Base-by-base conservation (phyloP, 768 basidiomycete species). In the Termitomyces sp. region DNA sequence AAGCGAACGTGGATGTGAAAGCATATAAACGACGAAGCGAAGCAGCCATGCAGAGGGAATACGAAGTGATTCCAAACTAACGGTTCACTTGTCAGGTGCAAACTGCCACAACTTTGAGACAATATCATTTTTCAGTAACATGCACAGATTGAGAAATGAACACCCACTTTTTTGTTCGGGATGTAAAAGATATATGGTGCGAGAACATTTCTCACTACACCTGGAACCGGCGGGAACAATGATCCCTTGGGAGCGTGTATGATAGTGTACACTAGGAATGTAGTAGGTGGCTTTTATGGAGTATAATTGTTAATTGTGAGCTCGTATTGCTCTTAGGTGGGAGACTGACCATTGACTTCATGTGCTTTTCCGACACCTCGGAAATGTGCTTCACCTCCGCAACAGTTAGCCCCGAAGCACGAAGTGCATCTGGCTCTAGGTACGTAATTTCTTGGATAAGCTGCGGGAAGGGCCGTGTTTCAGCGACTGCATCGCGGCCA, bases 261-360 rank as follows among this genome's bases (percentile, higher is more conserved):
- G 44, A 63, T 55, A 16, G 57, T 57, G 42, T 63, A 65, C 24
- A 61, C 52, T 29, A 65, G 62, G 51, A 65, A 65, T 5, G 60
- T 61, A 16, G 52, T 48, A 7, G 58, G 60, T 4, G 64, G 56
- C 62, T 61, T 24, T 39, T 5, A 3, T 47, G 24, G 8, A 20
- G 22, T 41, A 8, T 24, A 33, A 34, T 41, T 16, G 9, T 22
- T 16, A 18, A 16, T 24, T 24, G 8, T 54, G 16, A 54, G 53
- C 46, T 41, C n/a, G 20, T 22, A 9, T 24, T 28, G n/a, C 5
- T 29, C 8, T 9, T 1, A 29, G 22, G 15, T 20, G 22, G 12
- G 13, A 39, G n/a, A n/a, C 48, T 48, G n/a, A 63, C 64, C 62
- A 65, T 63, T 6, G 62, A 59, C 46, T 61, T 63, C 62, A 65